Base-by-base conservation (phyloP, 148 eudicot genomes). In the Camellia sinensis region DNA sequence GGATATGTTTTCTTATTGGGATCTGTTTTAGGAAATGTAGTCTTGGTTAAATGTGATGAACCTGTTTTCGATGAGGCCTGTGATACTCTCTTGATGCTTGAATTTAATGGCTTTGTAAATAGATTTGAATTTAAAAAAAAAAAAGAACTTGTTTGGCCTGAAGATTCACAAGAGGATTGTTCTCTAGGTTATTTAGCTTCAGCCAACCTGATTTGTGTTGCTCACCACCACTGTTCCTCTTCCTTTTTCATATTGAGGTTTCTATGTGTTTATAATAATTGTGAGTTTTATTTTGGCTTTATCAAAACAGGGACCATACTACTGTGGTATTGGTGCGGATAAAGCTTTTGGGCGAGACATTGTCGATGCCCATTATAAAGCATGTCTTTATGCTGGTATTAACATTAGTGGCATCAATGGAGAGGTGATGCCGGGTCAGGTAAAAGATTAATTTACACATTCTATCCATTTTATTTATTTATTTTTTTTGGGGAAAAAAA, bases 391-490 rank as follows among this genome's bases (percentile, higher is more conserved):
- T 83, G 88, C 91, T 65, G 91, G 91, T 22, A 80, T 87, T n/a
- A 71, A 83, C 76, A 89, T 89, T 52, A 85, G 89, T 83, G 91
- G 91, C 22, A 80, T 89, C 81, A 89, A 89, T 17, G 91, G 84
- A 67, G 91, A 89, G 84, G 91, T 89, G 57, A 89, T 89, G 91
- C 89, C 92, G 7, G 89, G 87, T 73, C 91, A 89, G 92, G 92
- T 89, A 78, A 44, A 46, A 63, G 61, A 18, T 12, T 9, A 63
- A 15, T 50, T 62, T 62, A 18, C 18, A 9, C 22, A 2, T 48
- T 7, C 18, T 71, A 5, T 71, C 9, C 11, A 48, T 71, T 3
- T 8, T 68, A 13, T 68, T 7, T 17, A 3, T 29, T 29, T 29
- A 0, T 29, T 29, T 29, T 29, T 29, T 29, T 29, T 29, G 29